These are phyloP conservation scores for Erysimum cheiranthoides DNA, from an alignment of 345 rosid species.

Conservation along the genomic window DNA sequence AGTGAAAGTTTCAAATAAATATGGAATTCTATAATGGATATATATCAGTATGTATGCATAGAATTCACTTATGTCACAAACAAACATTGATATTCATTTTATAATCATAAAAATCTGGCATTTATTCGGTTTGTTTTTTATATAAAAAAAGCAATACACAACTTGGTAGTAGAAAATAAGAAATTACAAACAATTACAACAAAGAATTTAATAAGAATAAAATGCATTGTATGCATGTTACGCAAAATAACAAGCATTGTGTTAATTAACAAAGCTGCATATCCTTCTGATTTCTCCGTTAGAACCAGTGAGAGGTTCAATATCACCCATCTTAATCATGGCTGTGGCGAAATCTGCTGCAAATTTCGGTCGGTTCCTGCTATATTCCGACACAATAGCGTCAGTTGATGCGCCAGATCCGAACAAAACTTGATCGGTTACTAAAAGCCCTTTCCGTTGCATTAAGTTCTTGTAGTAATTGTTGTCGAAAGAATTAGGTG, in stretches of 20 bases:
- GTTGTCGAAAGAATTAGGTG: conserved; percentile 57
- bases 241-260: not conserved
- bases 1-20: too few relatives aligned
- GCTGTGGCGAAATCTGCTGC: conserved; percentile 49
- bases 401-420: conserved; percentile 52
- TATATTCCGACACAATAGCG: conserved; percentile 45
- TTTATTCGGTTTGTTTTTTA: not conserved
- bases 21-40: too few relatives aligned
- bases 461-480: conserved; percentile 56
- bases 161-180: not conserved
- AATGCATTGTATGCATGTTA: conserved; percentile 5
- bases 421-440: conserved; percentile 54
- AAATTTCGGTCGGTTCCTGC: conserved; percentile 38
- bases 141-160: not conserved
- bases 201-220: not conserved
- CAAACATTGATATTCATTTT: too few relatives aligned
- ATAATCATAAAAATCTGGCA: not conserved
- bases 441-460: conserved; percentile 58
- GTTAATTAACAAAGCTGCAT: conserved; percentile 45
- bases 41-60: too few relatives aligned
- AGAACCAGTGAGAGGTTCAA: conserved; percentile 36
- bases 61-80: too few relatives aligned
- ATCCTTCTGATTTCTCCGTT: conserved; percentile 43
- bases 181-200: conserved; percentile 15
- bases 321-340: conserved; percentile 56